Percentiles rank a stretch among this genome's conserved stretches.
phyloP scores from a whole-genome alignment of 345 rosid genomes.

The Ceriops decandra region DNA sequence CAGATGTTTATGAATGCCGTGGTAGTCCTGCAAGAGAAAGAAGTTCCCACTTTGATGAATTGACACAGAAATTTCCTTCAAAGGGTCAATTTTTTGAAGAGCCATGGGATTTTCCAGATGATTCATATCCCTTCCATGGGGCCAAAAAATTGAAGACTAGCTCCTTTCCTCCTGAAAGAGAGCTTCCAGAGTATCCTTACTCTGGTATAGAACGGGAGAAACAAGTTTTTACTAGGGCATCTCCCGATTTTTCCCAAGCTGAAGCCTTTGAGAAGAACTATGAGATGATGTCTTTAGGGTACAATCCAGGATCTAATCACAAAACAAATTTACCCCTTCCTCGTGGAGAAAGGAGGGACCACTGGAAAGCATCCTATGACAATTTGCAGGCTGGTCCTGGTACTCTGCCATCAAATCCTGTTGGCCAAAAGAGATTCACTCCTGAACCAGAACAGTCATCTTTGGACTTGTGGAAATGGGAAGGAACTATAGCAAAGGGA shows the following conservation, averaged over 20 bases:
- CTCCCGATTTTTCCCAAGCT: conserved; percentile 50
- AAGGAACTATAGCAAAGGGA: conserved; percentile 92
- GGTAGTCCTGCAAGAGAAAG: conserved; percentile 58
- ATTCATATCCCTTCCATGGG: conserved; percentile 49
- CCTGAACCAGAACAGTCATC: conserved; percentile 55
- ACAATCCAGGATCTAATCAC: conserved; percentile 46
- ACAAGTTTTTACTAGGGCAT: conserved; percentile 36
- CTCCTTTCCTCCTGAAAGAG: conserved; percentile 57
- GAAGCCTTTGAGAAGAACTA: conserved; percentile 44
- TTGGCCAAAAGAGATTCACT: conserved; percentile 54
- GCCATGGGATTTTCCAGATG: conserved; percentile 75
- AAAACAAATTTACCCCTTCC: conserved; percentile 27
- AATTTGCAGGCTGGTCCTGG: conserved; percentile 40
- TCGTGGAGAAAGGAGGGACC: conserved; percentile 43
- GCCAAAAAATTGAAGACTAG: conserved; percentile 64
- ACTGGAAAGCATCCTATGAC: conserved; percentile 49
- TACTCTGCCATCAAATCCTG: conserved; percentile 36
- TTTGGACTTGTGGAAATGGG: conserved; percentile 93
- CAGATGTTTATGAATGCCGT: conserved; percentile 41
- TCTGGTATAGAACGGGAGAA: conserved; percentile 59
- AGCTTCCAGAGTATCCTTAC: conserved; percentile 60
- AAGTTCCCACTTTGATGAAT: conserved; percentile 40
- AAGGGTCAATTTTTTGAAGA: conserved; percentile 54
- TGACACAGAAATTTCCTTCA: conserved; percentile 36
- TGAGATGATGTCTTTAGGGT: conserved; percentile 38